Conservation (phyloP, 2,329 filamentous ascomycete genomes). For the Hymenoscyphus infarciens region DNA sequence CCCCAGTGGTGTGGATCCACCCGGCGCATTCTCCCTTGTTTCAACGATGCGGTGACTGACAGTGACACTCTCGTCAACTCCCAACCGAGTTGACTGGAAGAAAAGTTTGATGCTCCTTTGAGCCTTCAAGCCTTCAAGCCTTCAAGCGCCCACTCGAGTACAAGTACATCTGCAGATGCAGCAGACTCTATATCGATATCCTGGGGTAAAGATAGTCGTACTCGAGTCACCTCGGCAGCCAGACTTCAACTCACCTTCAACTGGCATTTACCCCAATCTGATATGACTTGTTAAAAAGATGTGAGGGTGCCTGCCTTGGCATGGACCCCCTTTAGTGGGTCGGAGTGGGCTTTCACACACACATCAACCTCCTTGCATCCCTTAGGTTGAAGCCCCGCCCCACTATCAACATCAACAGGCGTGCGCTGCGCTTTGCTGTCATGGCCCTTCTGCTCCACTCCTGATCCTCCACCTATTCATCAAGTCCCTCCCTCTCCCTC, state of each 20-base stretch:
- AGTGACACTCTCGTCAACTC: not conserved
- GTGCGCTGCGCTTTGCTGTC: not conserved
- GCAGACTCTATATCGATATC: not conserved
- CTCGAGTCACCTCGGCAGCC: not conserved
- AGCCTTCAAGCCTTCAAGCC: too few relatives aligned
- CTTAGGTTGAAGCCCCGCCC: not conserved
- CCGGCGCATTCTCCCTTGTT: not conserved
- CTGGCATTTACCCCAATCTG: not conserved
- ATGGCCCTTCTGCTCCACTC: not conserved
- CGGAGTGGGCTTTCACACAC: not conserved
- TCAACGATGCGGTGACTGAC: not conserved
- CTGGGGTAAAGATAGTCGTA: not conserved
- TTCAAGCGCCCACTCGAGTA: not conserved
- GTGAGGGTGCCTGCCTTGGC: not conserved
- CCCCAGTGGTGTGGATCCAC: not conserved
- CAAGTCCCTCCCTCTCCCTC: too few relatives aligned
- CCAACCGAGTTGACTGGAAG: not conserved
- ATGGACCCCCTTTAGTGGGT: not conserved
- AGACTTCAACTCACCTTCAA: not conserved
- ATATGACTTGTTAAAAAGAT: not conserved
- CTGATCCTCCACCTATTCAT: not conserved
- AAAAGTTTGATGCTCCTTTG: not conserved
- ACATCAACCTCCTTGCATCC: not conserved
- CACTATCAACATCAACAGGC: not conserved
- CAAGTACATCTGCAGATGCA: not conserved